Evolutionary conservation across 257 asterid species (phyloP).

Genomic region (Cordia subcordata): DNA sequence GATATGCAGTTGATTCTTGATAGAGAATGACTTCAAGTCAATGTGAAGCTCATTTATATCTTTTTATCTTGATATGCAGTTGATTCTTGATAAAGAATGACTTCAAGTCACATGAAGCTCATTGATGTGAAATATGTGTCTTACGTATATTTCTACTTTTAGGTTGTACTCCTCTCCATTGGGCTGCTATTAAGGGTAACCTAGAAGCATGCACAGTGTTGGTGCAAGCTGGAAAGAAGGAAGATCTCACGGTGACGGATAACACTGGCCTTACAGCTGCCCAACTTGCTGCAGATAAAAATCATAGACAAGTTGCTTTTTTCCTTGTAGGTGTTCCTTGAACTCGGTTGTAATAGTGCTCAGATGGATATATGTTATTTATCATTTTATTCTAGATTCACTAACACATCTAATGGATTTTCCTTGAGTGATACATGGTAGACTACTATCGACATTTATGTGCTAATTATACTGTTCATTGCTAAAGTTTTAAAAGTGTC

Average conservation of each 20-base stretch:
- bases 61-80: not conserved
- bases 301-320: conserved; percentile 96
- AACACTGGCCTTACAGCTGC: conserved; percentile 96
- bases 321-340: conserved; percentile 82
- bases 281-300: conserved; percentile 91
- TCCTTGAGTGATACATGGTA: too few relatives aligned
- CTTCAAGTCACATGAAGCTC: not conserved
- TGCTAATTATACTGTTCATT: too few relatives aligned
- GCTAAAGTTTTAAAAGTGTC: too few relatives aligned
- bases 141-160: conserved; percentile 11
- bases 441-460: too few relatives aligned
- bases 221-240: conserved; percentile 96
- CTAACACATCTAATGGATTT: not conserved
- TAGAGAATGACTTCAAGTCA: not conserved
- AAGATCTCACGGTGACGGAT: conserved; percentile 83
- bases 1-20: not conserved
- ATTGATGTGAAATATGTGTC: not conserved
- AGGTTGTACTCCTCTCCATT: conserved; percentile 98
- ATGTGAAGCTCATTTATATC: not conserved
- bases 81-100: not conserved
- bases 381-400: not conserved
- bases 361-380: not conserved
- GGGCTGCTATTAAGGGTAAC: conserved; percentile 97
- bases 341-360: conserved; percentile 2
- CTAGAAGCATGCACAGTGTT: conserved; percentile 98